A percentile compares a stretch with the other conserved stretches of the same genome.
These are phyloP conservation scores for Psilocybe tampanensis DNA, from an alignment of 768 basidiomycete species.

Conservation along the genomic window DNA sequence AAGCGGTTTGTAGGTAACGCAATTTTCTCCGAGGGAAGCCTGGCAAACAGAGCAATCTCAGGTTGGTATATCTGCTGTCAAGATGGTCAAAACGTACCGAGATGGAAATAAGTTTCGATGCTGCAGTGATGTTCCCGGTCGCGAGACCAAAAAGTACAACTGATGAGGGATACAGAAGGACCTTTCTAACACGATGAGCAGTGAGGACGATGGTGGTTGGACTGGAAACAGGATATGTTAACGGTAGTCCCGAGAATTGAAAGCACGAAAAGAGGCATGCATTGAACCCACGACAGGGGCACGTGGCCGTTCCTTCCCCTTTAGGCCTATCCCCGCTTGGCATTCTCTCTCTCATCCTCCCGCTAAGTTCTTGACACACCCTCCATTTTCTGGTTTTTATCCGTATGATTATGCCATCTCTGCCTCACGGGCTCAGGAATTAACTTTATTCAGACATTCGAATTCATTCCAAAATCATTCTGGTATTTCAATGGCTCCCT, in stretches of 20 bases:
- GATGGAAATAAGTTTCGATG: conserved; percentile 2
- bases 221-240: conserved; percentile 2
- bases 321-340: conserved; percentile 14
- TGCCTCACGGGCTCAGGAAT: too few relatives aligned
- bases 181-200: background rate
- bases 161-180: background rate
- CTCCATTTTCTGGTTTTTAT: too few relatives aligned
- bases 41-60: conserved; percentile 3
- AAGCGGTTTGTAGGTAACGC: background rate
- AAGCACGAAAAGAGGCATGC: background rate
- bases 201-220: conserved; percentile 3
- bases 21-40: background rate
- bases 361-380: too few relatives aligned
- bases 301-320: conserved; percentile 13
- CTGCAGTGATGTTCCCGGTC: background rate
- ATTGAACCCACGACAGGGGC: conserved; percentile 15
- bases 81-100: background rate
- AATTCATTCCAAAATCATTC: background rate
- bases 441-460: background rate
- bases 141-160: conserved; percentile 2
- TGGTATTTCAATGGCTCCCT: too few relatives aligned
- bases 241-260: background rate
- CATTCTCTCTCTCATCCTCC: conserved; percentile 3
- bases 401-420: too few relatives aligned
- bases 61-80: conserved; percentile 4